phyloP scores from a whole-genome alignment of 768 basidiomycete species.

The Rhizopogon sp. region DNA sequence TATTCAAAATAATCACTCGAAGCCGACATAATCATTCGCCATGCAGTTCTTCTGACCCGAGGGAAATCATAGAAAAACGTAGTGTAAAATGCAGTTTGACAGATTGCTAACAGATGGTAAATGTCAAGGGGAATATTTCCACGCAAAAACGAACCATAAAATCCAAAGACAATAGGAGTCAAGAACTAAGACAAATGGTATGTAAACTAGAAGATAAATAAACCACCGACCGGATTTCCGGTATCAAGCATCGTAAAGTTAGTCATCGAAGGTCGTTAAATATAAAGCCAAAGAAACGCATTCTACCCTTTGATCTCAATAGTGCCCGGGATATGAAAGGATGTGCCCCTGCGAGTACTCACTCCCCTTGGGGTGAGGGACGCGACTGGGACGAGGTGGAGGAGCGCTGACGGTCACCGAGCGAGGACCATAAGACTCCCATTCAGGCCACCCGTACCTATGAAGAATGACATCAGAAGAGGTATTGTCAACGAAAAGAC shows the following conservation, averaged over 20 bases:
- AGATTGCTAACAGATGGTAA: not conserved
- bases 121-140: not conserved
- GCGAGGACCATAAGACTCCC: constrained; percentile 12
- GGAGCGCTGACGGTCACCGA: not conserved
- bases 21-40: no score
- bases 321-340: constrained; percentile 9
- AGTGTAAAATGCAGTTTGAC: not conserved
- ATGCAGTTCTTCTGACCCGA: not conserved
- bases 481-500: not conserved
- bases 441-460: constrained; percentile 11
- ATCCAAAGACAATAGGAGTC: not conserved
- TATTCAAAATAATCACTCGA: no score
- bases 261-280: constrained; percentile 4
- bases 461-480: not conserved
- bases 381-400: constrained; percentile 1
- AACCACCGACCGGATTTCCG: constrained; percentile 1
- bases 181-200: constrained; percentile 7
- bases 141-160: not conserved
- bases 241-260: not conserved
- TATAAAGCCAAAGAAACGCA: not conserved
- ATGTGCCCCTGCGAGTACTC: constrained; percentile 5
- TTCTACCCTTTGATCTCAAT: constrained; percentile 6
- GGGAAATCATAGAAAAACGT: not conserved
- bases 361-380: constrained; percentile 3
- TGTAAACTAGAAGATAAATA: constrained; percentile 13